phyloP scores from a whole-genome alignment of 192 early-diverging fungal species.

The Haplosporangium gracile region DNA sequence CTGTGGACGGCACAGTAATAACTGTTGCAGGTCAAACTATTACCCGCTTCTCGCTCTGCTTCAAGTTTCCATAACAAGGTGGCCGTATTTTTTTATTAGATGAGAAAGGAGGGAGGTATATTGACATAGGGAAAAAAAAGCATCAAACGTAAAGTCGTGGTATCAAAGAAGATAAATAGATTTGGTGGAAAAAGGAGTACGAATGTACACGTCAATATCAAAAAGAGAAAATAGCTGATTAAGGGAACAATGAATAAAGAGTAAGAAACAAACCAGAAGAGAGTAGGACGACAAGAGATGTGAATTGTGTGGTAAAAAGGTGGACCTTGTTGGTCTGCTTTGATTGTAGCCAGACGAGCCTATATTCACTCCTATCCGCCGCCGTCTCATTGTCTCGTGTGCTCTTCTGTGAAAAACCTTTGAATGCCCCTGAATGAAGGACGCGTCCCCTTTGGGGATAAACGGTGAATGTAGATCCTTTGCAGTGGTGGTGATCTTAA shows the following conservation, averaged over 20 bases:
- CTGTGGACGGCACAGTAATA: no score
- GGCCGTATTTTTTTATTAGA: no score
- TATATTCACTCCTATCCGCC: not conserved
- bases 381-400: not conserved
- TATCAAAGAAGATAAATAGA: not conserved
- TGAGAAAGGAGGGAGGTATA: not conserved
- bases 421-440: not conserved
- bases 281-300: not conserved
- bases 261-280: not conserved
- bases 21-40: no score
- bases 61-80: no score
- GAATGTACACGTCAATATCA: no score
- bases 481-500: conserved; percentile 25
- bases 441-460: not conserved
- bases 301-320: not conserved
- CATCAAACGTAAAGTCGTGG: not conserved
- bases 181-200: no score
- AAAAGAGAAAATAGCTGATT: no score
- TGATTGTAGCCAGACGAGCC: not conserved
- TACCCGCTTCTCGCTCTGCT: no score
- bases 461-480: not conserved
- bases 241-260: not conserved
- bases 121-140: not conserved
- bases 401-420: not conserved
- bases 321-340: not conserved